Base-by-base conservation (phyloP, 2,329 filamentous ascomycete genomes). In the Beauveria rudraprayagi region DNA sequence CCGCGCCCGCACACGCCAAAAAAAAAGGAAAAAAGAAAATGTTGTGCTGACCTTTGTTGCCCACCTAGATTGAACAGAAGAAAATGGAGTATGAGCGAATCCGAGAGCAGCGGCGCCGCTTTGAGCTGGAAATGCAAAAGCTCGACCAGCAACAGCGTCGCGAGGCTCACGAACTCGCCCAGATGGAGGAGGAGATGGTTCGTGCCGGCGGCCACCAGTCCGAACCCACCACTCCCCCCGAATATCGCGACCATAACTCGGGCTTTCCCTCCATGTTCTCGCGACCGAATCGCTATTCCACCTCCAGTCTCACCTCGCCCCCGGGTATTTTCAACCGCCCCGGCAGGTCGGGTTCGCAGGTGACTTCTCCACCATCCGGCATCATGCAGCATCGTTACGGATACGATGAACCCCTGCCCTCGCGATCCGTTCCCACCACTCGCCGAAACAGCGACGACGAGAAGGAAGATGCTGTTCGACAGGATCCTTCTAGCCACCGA, bases 191-290 rank as follows among this genome's bases (percentile, higher is more conserved):
- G 67, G 90, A 94, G 67, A 81, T 95, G 61, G 80, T 81, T 62
- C 72, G 80, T 68, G 75, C 80, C 64, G 80, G 85, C 63, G 90
- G 90, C 59, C 89, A 92, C 69, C 90, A 95, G 71, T 96, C 91
- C 67, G 93, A 97, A 76, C 94, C 94, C 17, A 97, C 94, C 2
- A 99, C 94, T 24, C 94, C 94, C 24, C 94, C 94, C 37, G 94
- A 97, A 73, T 93, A 94, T 73, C 88, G 87, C 67, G 91, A 96
- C 66, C 85, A 77, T 14, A 73, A 73, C 62, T 79, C 84, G 64
- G 88, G 87, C 48, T 93, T 96, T 69, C 86, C 89, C 61, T 86
- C 86, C 69, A 86, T 89, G 66, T 90, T 94, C 71, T 91, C 91
- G 60, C 86, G 91, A 47, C 90, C 91, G 48, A 92, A 92, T 72